Evolutionary conservation across 192 early-diverging fungal genomes (phyloP), one percentile per base, ranked within the genome.

Genomic region (Podila epicladia): DNA sequence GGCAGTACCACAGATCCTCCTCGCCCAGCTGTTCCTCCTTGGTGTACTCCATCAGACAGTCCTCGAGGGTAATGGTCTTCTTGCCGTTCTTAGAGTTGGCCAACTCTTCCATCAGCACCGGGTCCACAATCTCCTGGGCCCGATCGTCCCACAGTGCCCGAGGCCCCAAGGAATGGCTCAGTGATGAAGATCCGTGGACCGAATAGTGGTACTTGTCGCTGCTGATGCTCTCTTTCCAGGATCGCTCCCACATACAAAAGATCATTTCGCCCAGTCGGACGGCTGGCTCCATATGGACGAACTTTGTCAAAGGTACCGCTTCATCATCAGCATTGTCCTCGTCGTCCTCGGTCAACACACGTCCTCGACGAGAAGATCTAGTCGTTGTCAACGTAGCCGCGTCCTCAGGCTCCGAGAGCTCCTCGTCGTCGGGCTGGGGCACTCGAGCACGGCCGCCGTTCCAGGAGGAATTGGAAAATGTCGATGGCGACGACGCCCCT

Each of bases 1-100:
- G 94, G 67, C 98, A 99, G 58, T 89, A 79, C 98, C 98, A 99
- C 38, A 86, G 86, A 79, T 99, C 91, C 61, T 96, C 93, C 61
- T 95, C 95, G 17, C 96, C 95, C 13, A 99, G 83, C 9, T 94
- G 87, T 75, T 99, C 97, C 53, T 89, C 89, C 59, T 94, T 90
- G 7, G 95, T 86, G 80, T 94, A 99, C 49, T 92, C 90, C 57
- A 92, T 89, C 28, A 99, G 83, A 74, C 98, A 99, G 61, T 97
- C 92, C 63, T 95, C 85, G 19, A 99, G 82, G 1, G 71, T 80
- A 22, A 80, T 73, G 19, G 55, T 31, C 55, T 80, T 80, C 35
- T 65, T 45, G 85, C 77, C 29, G 91, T 87, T 45, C 87, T 69
- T 69, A 15, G 29, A 49, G 2, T 22, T 32, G 7, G 62, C 9